These are phyloP conservation scores for Xanthoceras sorbifolium DNA, from an alignment of 345 rosid genomes.

Conservation along the genomic window DNA sequence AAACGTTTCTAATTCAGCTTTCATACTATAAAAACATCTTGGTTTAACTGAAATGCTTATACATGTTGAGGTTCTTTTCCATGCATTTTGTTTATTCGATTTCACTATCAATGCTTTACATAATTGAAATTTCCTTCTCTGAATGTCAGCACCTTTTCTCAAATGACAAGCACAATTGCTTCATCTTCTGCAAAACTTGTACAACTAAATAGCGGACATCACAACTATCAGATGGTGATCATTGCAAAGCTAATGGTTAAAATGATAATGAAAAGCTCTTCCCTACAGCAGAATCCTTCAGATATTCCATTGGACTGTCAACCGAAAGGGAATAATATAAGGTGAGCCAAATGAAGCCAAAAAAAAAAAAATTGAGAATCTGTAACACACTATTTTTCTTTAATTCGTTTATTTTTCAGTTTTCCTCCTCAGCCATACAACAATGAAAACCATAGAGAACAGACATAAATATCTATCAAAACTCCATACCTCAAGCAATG, in stretches of 20 bases:
- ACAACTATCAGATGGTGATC: neutral
- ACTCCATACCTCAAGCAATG: constrained; percentile 59
- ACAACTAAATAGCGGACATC: neutral
- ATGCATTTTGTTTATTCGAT: too few relatives aligned
- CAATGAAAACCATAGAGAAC: neutral
- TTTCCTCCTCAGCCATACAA: neutral
- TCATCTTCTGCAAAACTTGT: neutral
- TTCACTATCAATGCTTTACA: neutral
- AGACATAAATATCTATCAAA: neutral
- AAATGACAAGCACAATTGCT: neutral
- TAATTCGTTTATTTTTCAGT: neutral
- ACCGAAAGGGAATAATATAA: neutral
- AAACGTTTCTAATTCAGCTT: neutral
- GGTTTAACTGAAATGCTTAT: neutral
- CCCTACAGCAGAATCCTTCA: neutral
- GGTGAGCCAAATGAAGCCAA: neutral
- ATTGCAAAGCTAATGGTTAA: neutral
- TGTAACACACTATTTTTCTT: neutral
- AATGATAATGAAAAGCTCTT: neutral
- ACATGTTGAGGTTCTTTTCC: neutral
- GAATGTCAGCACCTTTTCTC: neutral
- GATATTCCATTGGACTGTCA: neutral
- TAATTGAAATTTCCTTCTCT: neutral
- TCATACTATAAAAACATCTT: neutral
- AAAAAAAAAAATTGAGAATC: neutral